Percentiles rank a stretch among this genome's conserved stretches.
Conservation (phyloP, 306 rosid species). For the Fagus crenata region DNA sequence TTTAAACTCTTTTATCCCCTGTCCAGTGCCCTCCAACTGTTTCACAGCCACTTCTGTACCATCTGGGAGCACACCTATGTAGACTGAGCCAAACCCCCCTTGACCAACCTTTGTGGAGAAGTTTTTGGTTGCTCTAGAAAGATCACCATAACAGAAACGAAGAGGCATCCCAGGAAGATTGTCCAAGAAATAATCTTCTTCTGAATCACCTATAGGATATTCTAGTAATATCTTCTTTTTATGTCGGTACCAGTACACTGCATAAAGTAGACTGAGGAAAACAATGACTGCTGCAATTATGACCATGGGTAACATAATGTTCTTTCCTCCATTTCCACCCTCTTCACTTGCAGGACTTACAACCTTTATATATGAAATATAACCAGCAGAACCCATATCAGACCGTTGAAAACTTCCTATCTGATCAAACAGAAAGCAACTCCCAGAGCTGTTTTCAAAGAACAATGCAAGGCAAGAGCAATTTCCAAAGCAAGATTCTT, state of each 20-base stretch:
- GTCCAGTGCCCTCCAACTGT: constrained; percentile 36
- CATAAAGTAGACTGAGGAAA: constrained; percentile 18
- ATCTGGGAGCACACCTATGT: constrained; percentile 34
- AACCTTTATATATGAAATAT: constrained; percentile 31
- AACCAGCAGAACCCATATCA: constrained; percentile 25
- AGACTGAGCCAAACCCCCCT: constrained; percentile 52
- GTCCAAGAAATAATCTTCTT: constrained; percentile 39
- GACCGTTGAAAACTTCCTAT: constrained; percentile 38
- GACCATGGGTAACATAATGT: constrained; percentile 20
- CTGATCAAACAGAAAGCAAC: constrained; percentile 39
- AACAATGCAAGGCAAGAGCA: constrained; percentile 44
- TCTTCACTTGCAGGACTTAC: neutral
- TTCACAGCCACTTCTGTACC: constrained; percentile 45
- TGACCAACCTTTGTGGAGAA: constrained; percentile 42
- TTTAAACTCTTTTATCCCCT: constrained; percentile 40
- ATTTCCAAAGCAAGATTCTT: constrained; percentile 33
- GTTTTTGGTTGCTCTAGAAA: constrained; percentile 34
- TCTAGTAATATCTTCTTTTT: constrained; percentile 27
- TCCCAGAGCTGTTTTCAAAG: constrained; percentile 29
- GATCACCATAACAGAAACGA: constrained; percentile 36
- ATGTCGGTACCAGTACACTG: constrained; percentile 19
- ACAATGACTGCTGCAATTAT: constrained; percentile 18
- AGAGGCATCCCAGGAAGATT: constrained; percentile 40
- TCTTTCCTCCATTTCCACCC: neutral
- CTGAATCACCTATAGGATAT: constrained; percentile 22